Conservation (phyloP, 2,329 filamentous ascomycete species). For the Colletotrichum eleusines region DNA sequence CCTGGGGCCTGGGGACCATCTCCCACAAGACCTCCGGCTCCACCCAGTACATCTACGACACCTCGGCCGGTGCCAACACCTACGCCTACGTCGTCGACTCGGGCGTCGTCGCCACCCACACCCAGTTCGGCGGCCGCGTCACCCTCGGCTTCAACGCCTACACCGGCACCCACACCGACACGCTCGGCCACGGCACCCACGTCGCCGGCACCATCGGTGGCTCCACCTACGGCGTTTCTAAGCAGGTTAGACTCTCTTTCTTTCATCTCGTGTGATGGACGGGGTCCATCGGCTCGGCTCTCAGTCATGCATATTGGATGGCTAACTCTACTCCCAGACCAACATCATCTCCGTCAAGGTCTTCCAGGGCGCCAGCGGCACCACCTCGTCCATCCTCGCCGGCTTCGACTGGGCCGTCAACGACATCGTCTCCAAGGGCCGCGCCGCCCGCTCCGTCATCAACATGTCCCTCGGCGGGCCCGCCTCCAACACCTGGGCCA, state of each 20-base stretch:
- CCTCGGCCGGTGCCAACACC: conserved; percentile 54
- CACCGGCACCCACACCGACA: conserved; percentile 51
- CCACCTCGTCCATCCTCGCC: conserved; percentile 48
- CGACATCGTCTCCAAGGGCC: conserved; percentile 57
- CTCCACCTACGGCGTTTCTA: conserved; percentile 59
- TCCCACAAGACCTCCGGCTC: conserved; percentile 54
- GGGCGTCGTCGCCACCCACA: conserved; percentile 61
- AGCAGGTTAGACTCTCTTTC: conserved; percentile 47
- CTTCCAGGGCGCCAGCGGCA: conserved; percentile 49
- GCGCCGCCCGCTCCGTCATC: conserved; percentile 60
- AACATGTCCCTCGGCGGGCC: conserved; percentile 67
- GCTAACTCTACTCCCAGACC: conserved; percentile 35
- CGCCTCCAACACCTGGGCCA: conserved; percentile 59
- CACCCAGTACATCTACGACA: conserved; percentile 57
- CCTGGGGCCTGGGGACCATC: conserved; percentile 61
- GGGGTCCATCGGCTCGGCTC: background rate
- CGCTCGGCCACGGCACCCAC: conserved; percentile 61
- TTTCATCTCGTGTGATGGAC: background rate
- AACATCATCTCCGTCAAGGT: conserved; percentile 61
- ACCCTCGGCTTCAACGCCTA: conserved; percentile 52
- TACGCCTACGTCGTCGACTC: conserved; percentile 69
- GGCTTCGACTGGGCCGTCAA: conserved; percentile 58
- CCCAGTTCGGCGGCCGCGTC: conserved; percentile 59
- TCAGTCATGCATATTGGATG: background rate
- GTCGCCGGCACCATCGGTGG: conserved; percentile 60